Evolutionary conservation across 192 early-diverging fungal species (phyloP).

Genomic region (Obelidium mucronatum): DNA sequence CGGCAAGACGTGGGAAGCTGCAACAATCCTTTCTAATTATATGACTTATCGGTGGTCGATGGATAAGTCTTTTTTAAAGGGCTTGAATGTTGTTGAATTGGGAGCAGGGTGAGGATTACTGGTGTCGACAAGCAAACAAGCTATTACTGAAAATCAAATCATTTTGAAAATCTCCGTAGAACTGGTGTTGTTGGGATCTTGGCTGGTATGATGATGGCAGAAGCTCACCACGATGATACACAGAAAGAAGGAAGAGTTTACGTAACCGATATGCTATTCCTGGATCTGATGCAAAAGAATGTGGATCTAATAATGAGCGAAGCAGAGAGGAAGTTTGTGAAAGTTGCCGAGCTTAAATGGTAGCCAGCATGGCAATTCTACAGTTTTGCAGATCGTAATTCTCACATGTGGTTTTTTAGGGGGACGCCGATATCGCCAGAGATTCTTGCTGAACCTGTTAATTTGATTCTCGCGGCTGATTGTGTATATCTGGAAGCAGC

Average conservation of each 20-base stretch:
- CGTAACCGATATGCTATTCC: conserved; percentile 61
- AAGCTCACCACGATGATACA: neutral
- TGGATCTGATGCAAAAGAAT: conserved; percentile 57
- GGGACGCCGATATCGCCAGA: conserved; percentile 34
- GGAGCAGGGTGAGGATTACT: conserved; percentile 57
- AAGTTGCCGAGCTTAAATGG: conserved; percentile 39
- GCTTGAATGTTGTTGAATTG: conserved; percentile 45
- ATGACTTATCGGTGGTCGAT: conserved; percentile 14
- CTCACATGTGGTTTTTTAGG: no score
- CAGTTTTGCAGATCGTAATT: neutral
- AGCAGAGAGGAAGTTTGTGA: conserved; percentile 13
- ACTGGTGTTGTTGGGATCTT: conserved; percentile 59
- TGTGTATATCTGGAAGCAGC: conserved; percentile 60
- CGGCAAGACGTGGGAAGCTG: conserved; percentile 60
- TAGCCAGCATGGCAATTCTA: no score
- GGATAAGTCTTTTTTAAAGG: conserved; percentile 18
- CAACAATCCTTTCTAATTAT: conserved; percentile 50
- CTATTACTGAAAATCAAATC: conserved; percentile 22
- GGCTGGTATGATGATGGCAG: conserved; percentile 41
- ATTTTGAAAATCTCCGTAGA: no score
- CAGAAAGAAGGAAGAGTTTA: conserved; percentile 31
- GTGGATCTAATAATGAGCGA: conserved; percentile 46
- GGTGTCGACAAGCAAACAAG: neutral
- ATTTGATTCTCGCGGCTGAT: conserved; percentile 57
- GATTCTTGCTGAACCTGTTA: conserved; percentile 7